Percentiles rank a stretch among this genome's conserved stretches.
Evolutionary conservation across 2,329 filamentous ascomycete genomes (phyloP).

Genomic region (Aureobasidium pullulans): DNA sequence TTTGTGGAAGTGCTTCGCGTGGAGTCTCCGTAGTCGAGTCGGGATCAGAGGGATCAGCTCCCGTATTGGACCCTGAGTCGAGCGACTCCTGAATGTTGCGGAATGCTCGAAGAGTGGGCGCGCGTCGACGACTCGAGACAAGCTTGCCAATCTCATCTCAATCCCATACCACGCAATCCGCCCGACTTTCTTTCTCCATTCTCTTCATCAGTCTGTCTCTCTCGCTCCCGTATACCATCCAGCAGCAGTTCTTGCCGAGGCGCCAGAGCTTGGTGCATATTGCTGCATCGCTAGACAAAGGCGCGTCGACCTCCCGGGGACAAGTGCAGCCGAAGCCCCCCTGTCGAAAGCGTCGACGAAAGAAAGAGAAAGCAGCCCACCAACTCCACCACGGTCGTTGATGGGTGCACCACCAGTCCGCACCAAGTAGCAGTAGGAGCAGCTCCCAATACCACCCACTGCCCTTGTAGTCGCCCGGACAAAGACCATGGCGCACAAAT

Average conservation of each 20-base stretch:
- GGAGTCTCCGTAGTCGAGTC: too few relatives aligned
- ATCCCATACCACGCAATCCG: too few relatives aligned
- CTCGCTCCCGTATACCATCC: not conserved
- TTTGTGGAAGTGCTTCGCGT: too few relatives aligned
- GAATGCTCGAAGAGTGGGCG: too few relatives aligned
- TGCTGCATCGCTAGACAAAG: not conserved
- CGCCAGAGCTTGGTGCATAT: not conserved
- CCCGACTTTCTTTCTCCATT: not conserved
- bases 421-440: slow-evolving; percentile 1
- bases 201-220: not conserved
- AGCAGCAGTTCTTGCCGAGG: not conserved
- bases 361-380: not conserved
- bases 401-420: not conserved
- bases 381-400: not conserved
- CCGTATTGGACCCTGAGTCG: too few relatives aligned
- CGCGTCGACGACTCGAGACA: too few relatives aligned
- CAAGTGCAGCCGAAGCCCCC: not conserved
- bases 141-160: too few relatives aligned
- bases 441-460: not conserved
- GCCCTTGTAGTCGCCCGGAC: not conserved
- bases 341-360: slow-evolving; percentile 2
- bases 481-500: slow-evolving; percentile 6
- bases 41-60: too few relatives aligned
- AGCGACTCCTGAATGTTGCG: too few relatives aligned
- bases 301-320: not conserved